A percentile compares a stretch with the other conserved stretches of the same genome.
Conservation (phyloP, 2,329 filamentous ascomycete species). For the Exophiala lecanii-corni region DNA sequence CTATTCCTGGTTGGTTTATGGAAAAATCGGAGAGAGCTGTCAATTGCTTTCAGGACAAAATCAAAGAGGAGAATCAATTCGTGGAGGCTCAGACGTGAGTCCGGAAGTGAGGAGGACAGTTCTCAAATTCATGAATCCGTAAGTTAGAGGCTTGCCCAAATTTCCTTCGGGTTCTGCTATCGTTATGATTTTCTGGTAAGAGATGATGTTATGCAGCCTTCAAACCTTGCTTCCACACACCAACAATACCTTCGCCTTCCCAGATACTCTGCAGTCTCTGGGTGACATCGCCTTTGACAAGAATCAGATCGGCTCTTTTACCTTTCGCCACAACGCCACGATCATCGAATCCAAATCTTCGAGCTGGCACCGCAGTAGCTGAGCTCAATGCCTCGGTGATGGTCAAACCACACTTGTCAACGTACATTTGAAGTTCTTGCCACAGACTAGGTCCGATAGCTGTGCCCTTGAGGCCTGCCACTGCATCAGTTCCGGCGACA, state of each 20-base stretch:
- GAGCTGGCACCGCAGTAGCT: constrained; percentile 28
- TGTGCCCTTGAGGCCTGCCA: constrained; percentile 23
- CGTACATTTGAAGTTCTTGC: constrained; percentile 29
- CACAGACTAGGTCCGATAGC: constrained; percentile 28
- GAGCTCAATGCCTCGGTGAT: constrained; percentile 27
- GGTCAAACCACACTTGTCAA: constrained; percentile 29
- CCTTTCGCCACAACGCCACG: constrained; percentile 28
- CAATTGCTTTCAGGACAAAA: no score
- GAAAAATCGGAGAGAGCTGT: no score
- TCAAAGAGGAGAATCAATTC: no score
- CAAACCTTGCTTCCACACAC: constrained; percentile 26
- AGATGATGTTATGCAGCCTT: no score
- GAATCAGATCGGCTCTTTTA: constrained; percentile 25
- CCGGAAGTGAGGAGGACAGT: no score
- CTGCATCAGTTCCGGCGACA: constrained; percentile 32
- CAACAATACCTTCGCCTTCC: constrained; percentile 21
- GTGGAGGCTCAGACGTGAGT: no score
- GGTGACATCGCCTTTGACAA: constrained; percentile 25
- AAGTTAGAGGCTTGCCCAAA: no score
- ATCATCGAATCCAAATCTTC: constrained; percentile 28
- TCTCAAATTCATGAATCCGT: no score
- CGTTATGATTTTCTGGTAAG: no score
- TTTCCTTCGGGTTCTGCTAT: no score
- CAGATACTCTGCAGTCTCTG: constrained; percentile 22
- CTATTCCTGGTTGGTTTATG: no score